Evolutionary conservation across 345 rosid genomes (phyloP), one percentile per base, ranked within the genome.

Genomic region (Sisymbrium altissimum): DNA sequence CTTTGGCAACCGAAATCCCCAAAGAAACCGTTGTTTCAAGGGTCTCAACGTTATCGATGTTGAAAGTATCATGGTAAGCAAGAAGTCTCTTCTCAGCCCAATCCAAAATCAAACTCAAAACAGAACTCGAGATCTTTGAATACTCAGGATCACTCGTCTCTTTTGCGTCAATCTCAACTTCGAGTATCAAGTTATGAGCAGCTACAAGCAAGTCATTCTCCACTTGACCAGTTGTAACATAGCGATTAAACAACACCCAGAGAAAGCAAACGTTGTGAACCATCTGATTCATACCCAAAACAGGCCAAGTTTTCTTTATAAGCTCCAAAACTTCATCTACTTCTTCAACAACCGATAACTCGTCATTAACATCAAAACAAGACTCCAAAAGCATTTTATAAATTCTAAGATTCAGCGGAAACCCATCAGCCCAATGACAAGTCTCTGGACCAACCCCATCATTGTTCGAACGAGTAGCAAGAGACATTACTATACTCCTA

Each of bases 371-470:
- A 79, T 95, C 98, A 40, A 95, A 95, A 62, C 92, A 90, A 44
- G 98, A 88, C 78, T 90, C 94, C 40, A 95, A 75, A 55, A 95
- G 91, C 79, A 81, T 54, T 50, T 83, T 86, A 76, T 92, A 95
- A 50, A 92, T 79, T 67, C 92, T 78, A 19, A 95, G 84, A 81
- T 92, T 95, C 38, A 95, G 44, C 0, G 96, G 97, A 44, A 86
- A 84, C 63, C 97, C 99, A 57, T 92, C 98, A 64, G 97, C 98
- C 99, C 99, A 95, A 68, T 92, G 98, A 74, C 91, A 86, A 39
- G 77, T 79, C 71, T 90, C 97, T 0, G 91, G 68, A 38, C 81
- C 68, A 72, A 89, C 83, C 15, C 89, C 96, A 4, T 85, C 87
- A 75, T 52, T 68, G 87, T 86, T 18, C 78, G 88, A 73, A 72